Evolutionary conservation across 768 basidiomycete genomes (phyloP), one percentile per base, ranked within the genome.

Genomic region (Psilocybe cubensis): DNA sequence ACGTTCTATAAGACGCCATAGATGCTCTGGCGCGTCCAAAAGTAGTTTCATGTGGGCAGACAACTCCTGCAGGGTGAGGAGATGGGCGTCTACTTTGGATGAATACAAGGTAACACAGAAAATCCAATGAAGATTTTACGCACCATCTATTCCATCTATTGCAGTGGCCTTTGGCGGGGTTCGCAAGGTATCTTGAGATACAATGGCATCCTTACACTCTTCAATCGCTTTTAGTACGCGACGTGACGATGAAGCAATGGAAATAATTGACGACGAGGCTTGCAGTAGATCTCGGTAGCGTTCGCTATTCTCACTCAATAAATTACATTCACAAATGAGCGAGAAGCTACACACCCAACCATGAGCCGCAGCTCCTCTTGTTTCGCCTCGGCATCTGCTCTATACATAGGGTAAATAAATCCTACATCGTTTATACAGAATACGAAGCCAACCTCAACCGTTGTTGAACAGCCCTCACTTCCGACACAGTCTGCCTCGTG

Each of bases 21-120:
- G 72, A 72, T 94, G 88, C 70, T 97, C 95, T 6, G 95, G 94
- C 8, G 92, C 88, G 72, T 97, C 95, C 5, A 97, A 74, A 17
- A 97, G 80, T n/a, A 97, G 74, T 70, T 96, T 96, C 66, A 97
- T 80, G 67, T 96, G 93, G 0, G 93, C 92, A 24, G 94, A 89
- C 17, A 95, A 80, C 7, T 85, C 73, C 63, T 93, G 92, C 40
- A 94, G 66, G 11, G 82, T 76, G 55, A 82, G 83, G 24, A 94
- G 68, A 63, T 91, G 87, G 24, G 80, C 72, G 66, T 93, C 92
- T 91, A 54, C 28, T 42, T 28, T 21, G 31, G 42, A 41, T 52
- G 11, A 55, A 41, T 14, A 27, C 25, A 42, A 23, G 14, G 28
- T 27, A 23, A 49, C 50, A 41, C n/a, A n/a, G n/a, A n/a, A n/a